Evolutionary conservation across 768 basidiomycete genomes (phyloP).

Genomic region (Leccinum arenicola): DNA sequence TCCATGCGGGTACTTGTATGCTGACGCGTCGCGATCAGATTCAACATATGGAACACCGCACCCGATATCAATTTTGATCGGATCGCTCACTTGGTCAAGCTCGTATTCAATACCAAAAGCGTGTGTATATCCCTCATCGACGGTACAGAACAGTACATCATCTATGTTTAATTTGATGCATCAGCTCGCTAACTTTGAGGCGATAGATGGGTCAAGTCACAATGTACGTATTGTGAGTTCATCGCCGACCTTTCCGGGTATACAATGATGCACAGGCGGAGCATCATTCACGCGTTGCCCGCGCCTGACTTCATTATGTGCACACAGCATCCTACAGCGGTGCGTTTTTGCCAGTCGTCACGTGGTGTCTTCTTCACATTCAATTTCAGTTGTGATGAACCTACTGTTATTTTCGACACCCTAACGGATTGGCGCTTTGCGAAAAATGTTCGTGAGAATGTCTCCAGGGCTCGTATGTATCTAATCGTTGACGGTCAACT

Average conservation of each 20-base stretch:
- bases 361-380: slow-evolving; percentile 4
- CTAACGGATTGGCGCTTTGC: slow-evolving; percentile 84
- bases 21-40: slow-evolving; percentile 42
- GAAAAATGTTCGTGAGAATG: slow-evolving; percentile 58
- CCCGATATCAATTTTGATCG: slow-evolving; percentile 90
- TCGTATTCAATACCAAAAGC: slow-evolving; percentile 88
- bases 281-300: slow-evolving; percentile 42
- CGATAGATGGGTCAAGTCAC: slow-evolving; percentile 82
- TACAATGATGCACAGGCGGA: slow-evolving; percentile 38
- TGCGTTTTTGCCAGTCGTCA: slow-evolving; percentile 23
- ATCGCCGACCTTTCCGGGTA: background rate
- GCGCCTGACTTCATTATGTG: slow-evolving; percentile 73
- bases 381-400: slow-evolving; percentile 69
- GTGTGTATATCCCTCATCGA: slow-evolving; percentile 85
- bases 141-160: slow-evolving; percentile 71
- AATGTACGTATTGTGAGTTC: slow-evolving; percentile 52
- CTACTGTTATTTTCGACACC: slow-evolving; percentile 81
- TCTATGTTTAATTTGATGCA: slow-evolving; percentile 3
- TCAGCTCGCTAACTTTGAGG: slow-evolving; percentile 9
- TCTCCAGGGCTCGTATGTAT: background rate
- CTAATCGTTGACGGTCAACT: background rate
- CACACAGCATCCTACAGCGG: slow-evolving; percentile 80
- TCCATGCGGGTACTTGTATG: background rate
- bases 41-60: slow-evolving; percentile 86
- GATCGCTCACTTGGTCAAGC: slow-evolving; percentile 87